Percentiles rank a stretch among this genome's conserved stretches.
Evolutionary conservation across 345 rosid genomes (phyloP).

Genomic region (Ricinus communis): DNA sequence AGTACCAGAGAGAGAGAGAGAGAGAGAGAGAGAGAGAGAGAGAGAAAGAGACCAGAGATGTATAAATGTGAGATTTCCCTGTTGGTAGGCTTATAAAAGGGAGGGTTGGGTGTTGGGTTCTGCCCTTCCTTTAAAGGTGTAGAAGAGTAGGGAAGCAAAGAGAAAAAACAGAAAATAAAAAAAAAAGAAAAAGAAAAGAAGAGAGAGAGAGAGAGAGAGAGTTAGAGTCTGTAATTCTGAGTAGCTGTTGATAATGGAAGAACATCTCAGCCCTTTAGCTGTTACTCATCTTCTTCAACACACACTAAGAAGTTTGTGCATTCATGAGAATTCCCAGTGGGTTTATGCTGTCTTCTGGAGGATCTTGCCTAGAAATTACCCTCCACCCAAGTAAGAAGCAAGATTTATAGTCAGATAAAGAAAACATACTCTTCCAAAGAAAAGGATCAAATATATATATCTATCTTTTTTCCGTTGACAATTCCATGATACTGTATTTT

Average conservation of each 20-base stretch:
- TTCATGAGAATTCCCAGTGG: constrained; percentile 87
- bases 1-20: background rate
- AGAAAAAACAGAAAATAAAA: background rate
- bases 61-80: constrained; percentile 36
- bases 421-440: too few species aligned
- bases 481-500: too few species aligned
- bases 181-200: too few species aligned
- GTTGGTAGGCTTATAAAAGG: constrained; percentile 59
- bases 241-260: constrained; percentile 57
- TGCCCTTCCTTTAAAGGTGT: constrained; percentile 47
- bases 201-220: constrained; percentile 9
- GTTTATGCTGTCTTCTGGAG: constrained; percentile 99
- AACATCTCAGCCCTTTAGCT: constrained; percentile 75
- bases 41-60: constrained; percentile 10
- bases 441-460: too few species aligned
- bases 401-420: too few species aligned
- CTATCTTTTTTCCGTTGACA: too few species aligned
- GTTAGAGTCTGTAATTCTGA: constrained; percentile 8
- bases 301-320: constrained; percentile 89
- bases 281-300: constrained; percentile 97
- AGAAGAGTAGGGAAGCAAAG: constrained; percentile 9
- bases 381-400: constrained; percentile 91
- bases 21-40: constrained; percentile 13
- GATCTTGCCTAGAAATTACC: constrained; percentile 96
- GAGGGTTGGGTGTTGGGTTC: constrained; percentile 43